Conservation (phyloP, 2,329 filamentous ascomycete genomes). For the Grosmannia serpens region DNA sequence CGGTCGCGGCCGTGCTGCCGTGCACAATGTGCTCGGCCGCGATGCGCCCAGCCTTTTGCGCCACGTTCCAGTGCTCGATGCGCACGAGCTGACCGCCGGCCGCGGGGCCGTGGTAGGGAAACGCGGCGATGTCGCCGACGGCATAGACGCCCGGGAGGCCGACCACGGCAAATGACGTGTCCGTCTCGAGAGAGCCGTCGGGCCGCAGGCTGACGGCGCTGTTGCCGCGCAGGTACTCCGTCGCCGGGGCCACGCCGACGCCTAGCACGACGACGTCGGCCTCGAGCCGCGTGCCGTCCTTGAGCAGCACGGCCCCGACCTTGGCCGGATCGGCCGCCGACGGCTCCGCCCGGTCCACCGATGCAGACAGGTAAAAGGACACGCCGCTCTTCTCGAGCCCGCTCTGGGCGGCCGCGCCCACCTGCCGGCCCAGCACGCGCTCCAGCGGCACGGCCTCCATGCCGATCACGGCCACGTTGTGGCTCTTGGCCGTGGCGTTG, state of each 20-base stretch:
- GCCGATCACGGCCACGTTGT: conserved; percentile 76
- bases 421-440: conserved; percentile 68
- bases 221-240: conserved; percentile 69
- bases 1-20: conserved; percentile 29
- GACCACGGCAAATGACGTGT: conserved; percentile 66
- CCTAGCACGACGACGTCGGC: conserved; percentile 89
- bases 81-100: conserved; percentile 61
- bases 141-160: conserved; percentile 79
- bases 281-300: conserved; percentile 73
- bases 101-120: conserved; percentile 85
- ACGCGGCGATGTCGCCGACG: conserved; percentile 89
- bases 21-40: conserved; percentile 65
- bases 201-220: conserved; percentile 56
- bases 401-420: conserved; percentile 71
- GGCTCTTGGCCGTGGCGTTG: conserved; percentile 67
- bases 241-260: conserved; percentile 78
- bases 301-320: conserved; percentile 71
- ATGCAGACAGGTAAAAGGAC: conserved; percentile 73
- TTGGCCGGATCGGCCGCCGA: conserved; percentile 54
- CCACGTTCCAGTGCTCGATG: conserved; percentile 98
- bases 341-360: conserved; percentile 72
- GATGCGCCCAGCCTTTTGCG: conserved; percentile 77
- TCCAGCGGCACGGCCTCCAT: conserved; percentile 81
- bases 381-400: conserved; percentile 75
- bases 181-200: conserved; percentile 76